Percentiles rank a stretch among this genome's conserved stretches.
Evolutionary conservation across 805 yeast species (phyloP).

Genomic region (Yueomyces sp.): DNA sequence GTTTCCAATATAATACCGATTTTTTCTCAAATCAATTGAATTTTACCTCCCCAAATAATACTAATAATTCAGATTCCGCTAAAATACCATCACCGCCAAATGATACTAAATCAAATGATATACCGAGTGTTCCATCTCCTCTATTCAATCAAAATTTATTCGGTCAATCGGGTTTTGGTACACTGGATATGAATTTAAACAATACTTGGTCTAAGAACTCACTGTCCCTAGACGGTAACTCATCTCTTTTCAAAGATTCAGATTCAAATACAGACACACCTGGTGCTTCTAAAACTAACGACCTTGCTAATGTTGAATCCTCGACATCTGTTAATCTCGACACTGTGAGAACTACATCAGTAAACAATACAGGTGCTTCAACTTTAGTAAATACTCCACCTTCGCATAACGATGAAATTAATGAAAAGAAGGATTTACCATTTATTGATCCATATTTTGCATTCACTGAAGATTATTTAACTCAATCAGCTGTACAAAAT

Average conservation of each 20-base stretch:
- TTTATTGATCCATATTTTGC: slow-evolving; percentile 18
- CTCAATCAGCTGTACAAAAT: too few relatives aligned
- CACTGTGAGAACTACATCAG: neutral
- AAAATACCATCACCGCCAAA: neutral
- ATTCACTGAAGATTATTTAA: slow-evolving; percentile 1
- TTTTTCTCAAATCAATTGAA: neutral
- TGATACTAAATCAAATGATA: neutral
- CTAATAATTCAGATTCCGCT: neutral
- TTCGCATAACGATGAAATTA: neutral
- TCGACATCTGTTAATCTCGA: neutral
- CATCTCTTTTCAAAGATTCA: too few relatives aligned
- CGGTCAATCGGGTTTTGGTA: too few relatives aligned
- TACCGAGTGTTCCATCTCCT: too few relatives aligned
- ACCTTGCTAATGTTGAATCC: neutral
- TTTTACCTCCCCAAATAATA: neutral
- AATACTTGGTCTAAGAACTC: too few relatives aligned
- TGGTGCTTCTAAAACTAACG: neutral
- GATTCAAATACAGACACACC: neutral
- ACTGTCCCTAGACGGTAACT: too few relatives aligned
- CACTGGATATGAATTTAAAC: too few relatives aligned
- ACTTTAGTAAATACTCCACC: neutral
- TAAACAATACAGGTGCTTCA: neutral
- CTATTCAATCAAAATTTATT: too few relatives aligned
- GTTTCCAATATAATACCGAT: neutral
- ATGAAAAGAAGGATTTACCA: slow-evolving; percentile 3